Evolutionary conservation across 78 protist genomes (phyloP), one percentile per base, ranked within the genome.

Genomic region (Mastigamoeba balamuthi): DNA sequence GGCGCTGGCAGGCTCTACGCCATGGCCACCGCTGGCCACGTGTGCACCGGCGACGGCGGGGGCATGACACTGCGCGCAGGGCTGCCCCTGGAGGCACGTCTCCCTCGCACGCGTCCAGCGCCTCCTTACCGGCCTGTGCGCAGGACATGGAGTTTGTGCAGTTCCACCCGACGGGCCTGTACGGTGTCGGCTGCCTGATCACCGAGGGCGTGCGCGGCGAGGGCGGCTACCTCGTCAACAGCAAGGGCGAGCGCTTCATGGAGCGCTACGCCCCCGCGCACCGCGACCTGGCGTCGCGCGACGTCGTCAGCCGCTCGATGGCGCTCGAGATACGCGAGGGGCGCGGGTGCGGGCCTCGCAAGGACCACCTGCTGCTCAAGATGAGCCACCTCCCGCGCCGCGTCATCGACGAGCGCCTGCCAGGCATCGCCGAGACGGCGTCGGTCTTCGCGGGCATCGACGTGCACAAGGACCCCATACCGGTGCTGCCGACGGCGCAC

Each of bases 101-200:
- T 38, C 36, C 3, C n/a, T 73, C 17, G 8, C 37, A 41, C 8
- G 33, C n/a, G 3, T 6, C 5, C 33, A 73, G 65, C 35, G 27
- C 6, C 2, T 77, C 9, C 91, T 90, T 6, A 94, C 95, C 6
- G 95, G 93, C 2, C 88, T 94, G 63, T n/a, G n/a, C n/a, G 93
- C 98, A 80, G 70, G 97, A 92, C 53, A 63, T 90, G 23, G 99
- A 97, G 84, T 97, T 97, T 76, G 98, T 95, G 25, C 99, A 97
- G 85, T 97, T 97, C 95, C 99, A 97, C 92, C 99, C 99, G 48
- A 96, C 99, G 0, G 99, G 99, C 43, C 91, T 97, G 87, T 96
- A 93, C 84, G 98, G 99, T 40, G 90, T 95, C 28, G 99, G 99
- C 33, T 96, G 98, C 74, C 81, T 97, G 30, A 95, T 97, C 91